Evolutionary conservation across 2,329 filamentous ascomycete genomes (phyloP), one percentile per base, ranked within the genome.

Genomic region (Aureobasidium zeae): DNA sequence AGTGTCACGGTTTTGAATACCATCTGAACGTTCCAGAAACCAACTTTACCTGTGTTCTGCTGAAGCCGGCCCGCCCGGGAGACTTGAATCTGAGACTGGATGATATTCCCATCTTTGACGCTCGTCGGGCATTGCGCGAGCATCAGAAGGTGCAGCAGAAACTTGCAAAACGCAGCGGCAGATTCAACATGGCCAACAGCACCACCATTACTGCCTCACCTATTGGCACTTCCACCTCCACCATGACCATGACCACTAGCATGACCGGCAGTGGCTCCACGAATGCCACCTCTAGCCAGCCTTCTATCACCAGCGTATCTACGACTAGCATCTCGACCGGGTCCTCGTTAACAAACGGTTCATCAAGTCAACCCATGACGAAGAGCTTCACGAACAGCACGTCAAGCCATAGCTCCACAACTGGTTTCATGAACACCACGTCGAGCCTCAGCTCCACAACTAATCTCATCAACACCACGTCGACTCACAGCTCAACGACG

Each of bases 221-320:
- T 1, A n/a, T n/a, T n/a, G n/a, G n/a, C n/a, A n/a, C n/a, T n/a
- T n/a, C n/a, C n/a, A n/a, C n/a, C n/a, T 42, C 29, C 2, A 42
- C 38, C 16, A 20, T 42, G 20, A 33, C 20, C 5, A 21, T 22
- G 31, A 34, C 19, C 4, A 20, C 17, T 20, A 19, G 31, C 15
- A 34, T 15, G 4, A 21, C 25, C 22, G 29, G 17, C 10, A 36
- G 11, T 12, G 19, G 6, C 17, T 30, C 28, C 15, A 36, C 25
- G 22, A 38, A 28, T 30, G 29, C 21, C 12, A 31, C 45, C 9
- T 37, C 26, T 21, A 24, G 32, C 19, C 33, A 25, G n/a, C n/a
- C n/a, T 6, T 35, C 33, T 7, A 35, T 10, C 8, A 35, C 33
- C 21, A 26, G 13, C n/a, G n/a, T n/a, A 26, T 4, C 28, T 36